These are phyloP conservation scores for Penicillium coprophilum DNA, from an alignment of 495 filamentous ascomycete genomes.

Conservation along the genomic window DNA sequence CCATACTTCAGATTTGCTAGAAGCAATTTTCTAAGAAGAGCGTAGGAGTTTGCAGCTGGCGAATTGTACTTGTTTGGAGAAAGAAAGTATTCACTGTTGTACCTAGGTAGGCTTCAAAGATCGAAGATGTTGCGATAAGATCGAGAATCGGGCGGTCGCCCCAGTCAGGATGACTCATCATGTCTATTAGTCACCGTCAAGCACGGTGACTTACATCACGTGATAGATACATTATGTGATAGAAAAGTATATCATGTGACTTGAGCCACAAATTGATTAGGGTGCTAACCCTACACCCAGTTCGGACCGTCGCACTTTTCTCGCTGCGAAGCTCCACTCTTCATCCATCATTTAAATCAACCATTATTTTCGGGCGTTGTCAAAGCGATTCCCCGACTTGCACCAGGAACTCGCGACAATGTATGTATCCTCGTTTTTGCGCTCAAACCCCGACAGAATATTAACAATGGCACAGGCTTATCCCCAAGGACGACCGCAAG, in stretches of 20 bases:
- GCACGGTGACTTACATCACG: neutral
- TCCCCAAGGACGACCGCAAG: constrained; percentile 99
- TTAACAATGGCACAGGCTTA: constrained; percentile 66
- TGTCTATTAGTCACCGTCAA: neutral
- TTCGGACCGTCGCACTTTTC: constrained; percentile 45
- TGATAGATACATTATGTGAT: neutral
- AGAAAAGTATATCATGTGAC: constrained; percentile 20
- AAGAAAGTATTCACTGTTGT: constrained; percentile 1
- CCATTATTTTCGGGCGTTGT: constrained; percentile 44
- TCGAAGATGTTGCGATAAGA: constrained; percentile 6
- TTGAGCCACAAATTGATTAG: constrained; percentile 30
- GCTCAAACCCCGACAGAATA: constrained; percentile 4
- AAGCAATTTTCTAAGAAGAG: neutral
- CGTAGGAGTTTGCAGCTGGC: neutral
- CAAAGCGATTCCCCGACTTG: constrained; percentile 60
- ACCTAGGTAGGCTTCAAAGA: too few species aligned
- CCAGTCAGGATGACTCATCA: neutral
- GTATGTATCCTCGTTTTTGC: constrained; percentile 31
- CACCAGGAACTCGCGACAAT: constrained; percentile 62
- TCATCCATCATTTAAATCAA: constrained; percentile 40
- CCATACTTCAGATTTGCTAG: constrained; percentile 27
- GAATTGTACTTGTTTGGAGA: neutral
- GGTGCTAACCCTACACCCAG: constrained; percentile 39
- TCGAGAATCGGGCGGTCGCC: neutral
- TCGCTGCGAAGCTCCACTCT: constrained; percentile 40